Evolutionary conservation across 805 yeast genomes (phyloP).

Genomic region (Jamesozyma hellenica): DNA sequence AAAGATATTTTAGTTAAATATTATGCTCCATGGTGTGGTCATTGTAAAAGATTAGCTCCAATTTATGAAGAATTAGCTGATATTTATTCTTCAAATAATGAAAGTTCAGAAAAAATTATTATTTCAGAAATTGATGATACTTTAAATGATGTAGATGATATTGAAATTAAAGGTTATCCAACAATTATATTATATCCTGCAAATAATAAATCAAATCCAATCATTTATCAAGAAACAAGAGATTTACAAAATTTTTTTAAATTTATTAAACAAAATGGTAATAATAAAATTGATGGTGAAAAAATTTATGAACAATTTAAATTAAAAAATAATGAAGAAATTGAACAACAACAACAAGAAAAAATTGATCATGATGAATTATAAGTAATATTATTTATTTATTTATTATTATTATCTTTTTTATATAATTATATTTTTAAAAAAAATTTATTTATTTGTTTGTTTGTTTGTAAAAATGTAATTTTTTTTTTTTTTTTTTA

Average conservation of each 20-base stretch:
- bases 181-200: conserved; percentile 89
- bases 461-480: too few species aligned
- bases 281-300: conserved; percentile 48
- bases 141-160: conserved; percentile 67
- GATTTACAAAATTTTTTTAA: conserved; percentile 58
- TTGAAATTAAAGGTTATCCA: conserved; percentile 83
- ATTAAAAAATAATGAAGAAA: conserved; percentile 11
- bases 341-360: conserved; percentile 12
- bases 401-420: background rate
- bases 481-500: too few species aligned
- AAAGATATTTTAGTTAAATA: conserved; percentile 80
- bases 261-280: conserved; percentile 63
- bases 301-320: conserved; percentile 24
- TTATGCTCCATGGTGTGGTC: conserved; percentile 98
- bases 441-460: too few species aligned
- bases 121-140: conserved; percentile 89
- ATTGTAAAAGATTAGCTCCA: conserved; percentile 88
- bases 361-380: conserved; percentile 28
- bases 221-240: conserved; percentile 62
- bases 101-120: conserved; percentile 43
- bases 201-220: conserved; percentile 56
- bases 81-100: conserved; percentile 43
- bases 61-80: conserved; percentile 79
- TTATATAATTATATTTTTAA: too few species aligned
- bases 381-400: conserved; percentile 7